A percentile compares a stretch with the other conserved stretches of the same genome.
Evolutionary conservation across 768 basidiomycete species (phyloP).

Genomic region (Udeniomyces megalosporus): DNA sequence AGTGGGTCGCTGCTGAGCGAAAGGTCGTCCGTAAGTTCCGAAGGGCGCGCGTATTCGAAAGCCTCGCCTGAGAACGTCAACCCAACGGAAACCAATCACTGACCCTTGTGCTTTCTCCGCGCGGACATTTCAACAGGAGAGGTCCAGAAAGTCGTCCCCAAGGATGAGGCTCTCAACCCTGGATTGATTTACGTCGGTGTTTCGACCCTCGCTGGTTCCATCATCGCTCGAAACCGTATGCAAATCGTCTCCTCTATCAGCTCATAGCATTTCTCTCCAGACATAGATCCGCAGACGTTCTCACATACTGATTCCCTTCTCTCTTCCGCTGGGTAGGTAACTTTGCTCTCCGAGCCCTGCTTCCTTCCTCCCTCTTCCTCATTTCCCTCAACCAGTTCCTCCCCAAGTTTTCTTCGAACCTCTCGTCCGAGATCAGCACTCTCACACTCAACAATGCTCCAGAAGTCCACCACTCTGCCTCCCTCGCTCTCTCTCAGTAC

Average conservation of each 20-base stretch:
- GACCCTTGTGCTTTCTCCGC: not conserved
- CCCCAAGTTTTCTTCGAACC: conserved; percentile 58
- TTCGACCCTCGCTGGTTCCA: conserved; percentile 70
- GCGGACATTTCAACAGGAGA: conserved; percentile 38
- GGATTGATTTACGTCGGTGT: conserved; percentile 67
- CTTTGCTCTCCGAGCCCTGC: conserved; percentile 48
- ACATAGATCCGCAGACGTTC: no score
- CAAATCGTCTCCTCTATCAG: not conserved
- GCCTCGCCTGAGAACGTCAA: not conserved
- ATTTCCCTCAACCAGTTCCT: conserved; percentile 67
- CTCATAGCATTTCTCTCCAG: not conserved
- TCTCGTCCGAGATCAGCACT: conserved; percentile 30
- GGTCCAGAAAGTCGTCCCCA: conserved; percentile 63
- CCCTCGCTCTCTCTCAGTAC: not conserved
- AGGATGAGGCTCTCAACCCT: conserved; percentile 68
- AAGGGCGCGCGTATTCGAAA: no score
- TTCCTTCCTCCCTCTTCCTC: conserved; percentile 60
- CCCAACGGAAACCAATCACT: no score
- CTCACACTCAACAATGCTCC: not conserved
- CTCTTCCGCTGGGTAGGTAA: conserved; percentile 21
- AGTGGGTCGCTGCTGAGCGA: conserved; percentile 75
- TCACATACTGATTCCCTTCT: not conserved
- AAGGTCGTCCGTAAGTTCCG: conserved; percentile 54
- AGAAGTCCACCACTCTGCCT: not conserved
- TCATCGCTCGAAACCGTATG: conserved; percentile 60